A percentile compares a stretch with the other conserved stretches of the same genome.
Evolutionary conservation across 441 rosid genomes (phyloP).

Genomic region (Rhodomyrtus psidioides): DNA sequence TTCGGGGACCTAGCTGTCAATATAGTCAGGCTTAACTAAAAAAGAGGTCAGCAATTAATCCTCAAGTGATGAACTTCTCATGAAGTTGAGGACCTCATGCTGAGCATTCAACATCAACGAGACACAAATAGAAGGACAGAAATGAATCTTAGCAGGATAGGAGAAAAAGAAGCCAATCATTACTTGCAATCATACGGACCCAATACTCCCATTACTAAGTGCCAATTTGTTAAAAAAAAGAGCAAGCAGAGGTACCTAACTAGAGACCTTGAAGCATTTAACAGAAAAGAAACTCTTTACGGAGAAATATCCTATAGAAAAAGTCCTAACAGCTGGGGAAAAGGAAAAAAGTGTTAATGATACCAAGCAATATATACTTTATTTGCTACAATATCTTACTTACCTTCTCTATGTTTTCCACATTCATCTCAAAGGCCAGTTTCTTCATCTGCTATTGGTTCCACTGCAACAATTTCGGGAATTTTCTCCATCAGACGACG

Average conservation of each 20-base stretch:
- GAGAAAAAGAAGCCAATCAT: neutral
- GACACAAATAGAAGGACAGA: neutral
- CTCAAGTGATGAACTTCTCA: neutral
- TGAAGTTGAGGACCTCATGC: neutral
- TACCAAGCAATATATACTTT: neutral
- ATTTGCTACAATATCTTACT: neutral
- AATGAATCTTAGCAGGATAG: neutral
- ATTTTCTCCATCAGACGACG: too few relatives aligned
- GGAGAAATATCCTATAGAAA: neutral
- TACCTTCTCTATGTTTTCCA: conserved; percentile 87
- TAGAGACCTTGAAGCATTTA: neutral
- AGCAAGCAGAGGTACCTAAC: neutral
- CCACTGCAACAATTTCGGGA: conserved; percentile 88
- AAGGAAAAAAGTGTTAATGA: neutral
- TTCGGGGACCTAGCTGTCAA: too few relatives aligned
- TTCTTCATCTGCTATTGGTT: conserved; percentile 73
- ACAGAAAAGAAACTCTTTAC: neutral
- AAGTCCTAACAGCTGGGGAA: neutral
- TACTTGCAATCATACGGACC: neutral
- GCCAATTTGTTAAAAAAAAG: neutral
- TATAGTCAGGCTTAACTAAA: too few relatives aligned
- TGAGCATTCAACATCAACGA: neutral
- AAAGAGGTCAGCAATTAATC: neutral
- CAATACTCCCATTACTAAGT: neutral
- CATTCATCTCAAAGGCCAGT: conserved; percentile 73